Evolutionary conservation across 2,329 filamentous ascomycete species (phyloP), one percentile per base, ranked within the genome.

Genomic region (Aspergillus jensenii): DNA sequence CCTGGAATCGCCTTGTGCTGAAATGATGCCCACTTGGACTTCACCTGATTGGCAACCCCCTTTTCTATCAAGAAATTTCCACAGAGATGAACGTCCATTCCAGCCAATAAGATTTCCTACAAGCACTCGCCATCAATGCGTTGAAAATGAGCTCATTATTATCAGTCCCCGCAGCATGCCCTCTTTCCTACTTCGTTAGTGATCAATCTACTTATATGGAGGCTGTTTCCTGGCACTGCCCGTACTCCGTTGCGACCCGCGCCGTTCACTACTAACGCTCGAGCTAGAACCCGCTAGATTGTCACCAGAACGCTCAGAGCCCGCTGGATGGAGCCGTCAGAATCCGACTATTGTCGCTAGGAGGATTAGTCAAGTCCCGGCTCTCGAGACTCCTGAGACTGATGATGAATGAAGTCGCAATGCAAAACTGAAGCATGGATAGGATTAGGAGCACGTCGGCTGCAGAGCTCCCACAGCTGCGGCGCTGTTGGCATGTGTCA

Each of bases 211-310:
- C 21, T 3, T 21, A 43, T 43, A 19, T 21, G 23, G 31, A 31
- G 44, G 6, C 11, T 3, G 31, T 31, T 31, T 31, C 8, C 23
- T 46, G 44, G 19, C 23, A 46, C 46, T 52, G 46, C 1, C 21
- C 21, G 21, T 21, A 21, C 21, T 54, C 59, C 56, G 59, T 55
- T 39, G 49, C 33, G 55, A 49, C 56, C 58, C 60, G 59, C 56
- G 55, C 59, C 61, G 61, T 58, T 39, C 47, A 51, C 21, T 27
- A 58, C 62, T 62, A 65, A 62, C 58, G 47, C 52, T 52, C 53
- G 63, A 62, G 63, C 69, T 71, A 72, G 70, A 72, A 69, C 61
- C 60, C 68, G 64, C 68, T 71, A 71, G 70, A 70, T 59, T 56
- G 55, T 59, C 61, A 57, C 62, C 67, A 62, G 69, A 71, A 71